A percentile compares a stretch with the other conserved stretches of the same genome.
Evolutionary conservation across 371 early-diverging fungal species (phyloP).

Genomic region (Synchytrium microbalum): DNA sequence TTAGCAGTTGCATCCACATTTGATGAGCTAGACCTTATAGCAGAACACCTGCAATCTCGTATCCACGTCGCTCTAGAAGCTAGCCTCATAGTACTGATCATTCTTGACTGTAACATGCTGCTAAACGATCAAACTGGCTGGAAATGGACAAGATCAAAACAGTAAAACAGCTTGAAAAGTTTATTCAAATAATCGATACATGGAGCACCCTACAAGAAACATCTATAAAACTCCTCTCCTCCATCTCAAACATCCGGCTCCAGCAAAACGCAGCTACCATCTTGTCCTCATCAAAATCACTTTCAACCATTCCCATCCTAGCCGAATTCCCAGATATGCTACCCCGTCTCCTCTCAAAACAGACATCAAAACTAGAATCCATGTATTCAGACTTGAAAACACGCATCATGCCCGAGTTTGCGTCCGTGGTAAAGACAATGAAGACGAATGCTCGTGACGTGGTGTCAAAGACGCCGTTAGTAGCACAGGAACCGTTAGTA

Average conservation of each 20-base stretch:
- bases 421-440: background rate
- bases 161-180: background rate
- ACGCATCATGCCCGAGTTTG: background rate
- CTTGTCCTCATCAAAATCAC: background rate
- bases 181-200: background rate
- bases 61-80: too few species aligned
- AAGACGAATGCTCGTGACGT: background rate
- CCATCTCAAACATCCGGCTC: background rate
- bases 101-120: too few species aligned
- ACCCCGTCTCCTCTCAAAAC: background rate
- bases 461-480: background rate
- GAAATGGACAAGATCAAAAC: too few species aligned
- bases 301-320: background rate
- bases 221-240: background rate
- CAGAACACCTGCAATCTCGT: too few species aligned
- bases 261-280: background rate
- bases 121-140: too few species aligned
- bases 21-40: too few species aligned
- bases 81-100: too few species aligned
- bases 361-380: background rate
- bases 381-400: background rate
- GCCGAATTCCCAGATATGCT: background rate
- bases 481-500: background rate
- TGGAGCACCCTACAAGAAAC: background rate
- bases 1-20: too few species aligned